Percentiles rank a stretch among this genome's conserved stretches.
These are phyloP conservation scores for Ormosia emarginata DNA, from an alignment of 306 rosid genomes.

Conservation along the genomic window DNA sequence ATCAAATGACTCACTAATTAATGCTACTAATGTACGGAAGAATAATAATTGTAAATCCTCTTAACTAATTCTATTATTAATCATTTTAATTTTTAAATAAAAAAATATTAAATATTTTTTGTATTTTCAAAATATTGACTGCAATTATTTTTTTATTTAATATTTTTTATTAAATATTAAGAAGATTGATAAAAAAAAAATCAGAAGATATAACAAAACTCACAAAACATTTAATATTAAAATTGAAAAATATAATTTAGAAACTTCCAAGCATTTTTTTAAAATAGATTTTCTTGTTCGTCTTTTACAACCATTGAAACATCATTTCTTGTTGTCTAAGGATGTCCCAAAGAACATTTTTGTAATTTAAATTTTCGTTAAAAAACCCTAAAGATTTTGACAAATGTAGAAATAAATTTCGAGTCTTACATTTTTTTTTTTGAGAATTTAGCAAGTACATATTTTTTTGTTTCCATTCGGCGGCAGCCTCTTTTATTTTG, in stretches of 20 bases:
- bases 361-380: not conserved
- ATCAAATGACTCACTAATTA: not conserved
- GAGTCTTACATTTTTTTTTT: not conserved
- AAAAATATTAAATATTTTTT: too few species aligned
- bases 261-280: not conserved
- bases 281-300: not conserved
- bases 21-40: not conserved
- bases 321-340: not conserved
- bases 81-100: not conserved
- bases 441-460: not conserved
- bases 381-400: not conserved
- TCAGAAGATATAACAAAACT: too few species aligned
- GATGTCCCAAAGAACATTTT: not conserved
- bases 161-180: too few species aligned
- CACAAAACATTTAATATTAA: not conserved
- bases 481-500: slow-evolving; percentile 11
- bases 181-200: too few species aligned
- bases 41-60: too few species aligned
- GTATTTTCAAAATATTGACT: too few species aligned
- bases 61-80: too few species aligned
- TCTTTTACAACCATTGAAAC: not conserved
- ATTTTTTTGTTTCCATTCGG: not conserved
- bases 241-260: not conserved
- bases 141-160: too few species aligned
- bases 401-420: not conserved